Conservation (phyloP, 768 basidiomycete genomes). For the Termitomyces sp. region DNA sequence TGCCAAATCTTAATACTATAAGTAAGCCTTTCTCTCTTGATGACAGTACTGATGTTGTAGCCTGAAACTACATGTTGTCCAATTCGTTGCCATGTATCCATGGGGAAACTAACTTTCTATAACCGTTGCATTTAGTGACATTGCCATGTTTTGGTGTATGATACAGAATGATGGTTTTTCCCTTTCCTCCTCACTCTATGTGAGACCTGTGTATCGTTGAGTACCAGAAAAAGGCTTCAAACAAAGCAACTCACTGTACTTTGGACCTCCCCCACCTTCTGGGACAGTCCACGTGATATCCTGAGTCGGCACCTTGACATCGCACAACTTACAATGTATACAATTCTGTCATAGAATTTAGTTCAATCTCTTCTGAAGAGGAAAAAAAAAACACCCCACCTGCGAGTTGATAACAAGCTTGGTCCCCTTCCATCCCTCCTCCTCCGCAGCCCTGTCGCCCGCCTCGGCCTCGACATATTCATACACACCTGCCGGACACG, state of each 20-base stretch:
- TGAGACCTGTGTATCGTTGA: not conserved
- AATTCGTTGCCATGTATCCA: too few relatives aligned
- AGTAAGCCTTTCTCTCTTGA: too few relatives aligned
- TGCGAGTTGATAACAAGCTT: slow-evolving; percentile 96
- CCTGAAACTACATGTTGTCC: too few relatives aligned
- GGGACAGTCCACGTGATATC: slow-evolving; percentile 98
- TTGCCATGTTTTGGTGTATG: not conserved
- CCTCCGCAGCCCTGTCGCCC: slow-evolving; percentile 18
- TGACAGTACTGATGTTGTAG: too few relatives aligned
- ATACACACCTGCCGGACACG: slow-evolving; percentile 95
- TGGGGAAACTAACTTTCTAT: too few relatives aligned
- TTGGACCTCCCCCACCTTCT: slow-evolving; percentile 94
- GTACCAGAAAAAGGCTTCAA: not conserved
- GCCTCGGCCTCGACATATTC: slow-evolving; percentile 83
- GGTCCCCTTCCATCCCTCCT: slow-evolving; percentile 70
- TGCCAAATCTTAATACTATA: too few relatives aligned
- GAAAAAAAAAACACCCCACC: slow-evolving; percentile 34
- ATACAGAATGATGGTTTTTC: not conserved
- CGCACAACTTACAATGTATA: slow-evolving; percentile 93
- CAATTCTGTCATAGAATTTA: slow-evolving; percentile 55
- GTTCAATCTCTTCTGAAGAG: not conserved
- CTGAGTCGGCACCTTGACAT: slow-evolving; percentile 93
- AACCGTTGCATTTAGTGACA: not conserved
- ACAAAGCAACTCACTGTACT: slow-evolving; percentile 67
- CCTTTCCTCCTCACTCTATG: not conserved